Percentiles rank a stretch among this genome's conserved stretches.
phyloP scores from a whole-genome alignment of 139 green algal species.

The Monoraphidium neglectum region DNA sequence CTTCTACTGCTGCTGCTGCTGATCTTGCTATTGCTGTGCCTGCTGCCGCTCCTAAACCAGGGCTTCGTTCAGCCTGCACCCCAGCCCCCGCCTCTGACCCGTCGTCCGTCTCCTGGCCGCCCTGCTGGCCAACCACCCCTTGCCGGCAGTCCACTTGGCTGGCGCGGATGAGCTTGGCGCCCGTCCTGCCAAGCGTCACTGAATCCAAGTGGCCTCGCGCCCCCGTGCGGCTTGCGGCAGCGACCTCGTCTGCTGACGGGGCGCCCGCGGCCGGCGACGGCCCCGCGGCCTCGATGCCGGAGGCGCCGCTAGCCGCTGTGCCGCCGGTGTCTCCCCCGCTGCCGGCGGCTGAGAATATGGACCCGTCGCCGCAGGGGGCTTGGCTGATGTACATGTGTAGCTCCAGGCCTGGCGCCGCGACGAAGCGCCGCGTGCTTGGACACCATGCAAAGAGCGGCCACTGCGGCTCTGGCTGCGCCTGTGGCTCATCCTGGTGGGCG shows the following conservation, averaged over 20 bases:
- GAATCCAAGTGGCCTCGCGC: too few species aligned
- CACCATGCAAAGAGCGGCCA: conserved; percentile 15
- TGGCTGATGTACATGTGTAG: conserved; percentile 84
- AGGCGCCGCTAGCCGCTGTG: too few species aligned
- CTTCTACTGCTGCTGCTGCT: conserved; percentile 1
- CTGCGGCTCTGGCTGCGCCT: not conserved
- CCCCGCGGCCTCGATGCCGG: too few species aligned
- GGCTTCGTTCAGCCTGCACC: too few species aligned
- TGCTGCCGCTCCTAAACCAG: too few species aligned
- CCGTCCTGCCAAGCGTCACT: conserved; percentile 53
- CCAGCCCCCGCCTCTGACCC: too few species aligned
- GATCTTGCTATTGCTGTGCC: not conserved
- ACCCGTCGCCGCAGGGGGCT: conserved; percentile 85
- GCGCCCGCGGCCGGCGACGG: too few species aligned
- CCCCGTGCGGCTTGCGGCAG: too few species aligned
- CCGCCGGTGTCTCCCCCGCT: not conserved
- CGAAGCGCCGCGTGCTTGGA: conserved; percentile 31
- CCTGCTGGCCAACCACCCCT: too few species aligned
- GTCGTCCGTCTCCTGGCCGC: too few species aligned
- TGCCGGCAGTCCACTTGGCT: too few species aligned
- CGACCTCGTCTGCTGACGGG: too few species aligned
- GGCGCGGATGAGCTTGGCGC: conserved; percentile 50
- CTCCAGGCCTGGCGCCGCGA: conserved; percentile 46
- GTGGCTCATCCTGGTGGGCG: not conserved
- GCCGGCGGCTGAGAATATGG: conserved; percentile 47